Conservation (phyloP, 1,284 basidiomycete species). For the Melampsora americana region DNA sequence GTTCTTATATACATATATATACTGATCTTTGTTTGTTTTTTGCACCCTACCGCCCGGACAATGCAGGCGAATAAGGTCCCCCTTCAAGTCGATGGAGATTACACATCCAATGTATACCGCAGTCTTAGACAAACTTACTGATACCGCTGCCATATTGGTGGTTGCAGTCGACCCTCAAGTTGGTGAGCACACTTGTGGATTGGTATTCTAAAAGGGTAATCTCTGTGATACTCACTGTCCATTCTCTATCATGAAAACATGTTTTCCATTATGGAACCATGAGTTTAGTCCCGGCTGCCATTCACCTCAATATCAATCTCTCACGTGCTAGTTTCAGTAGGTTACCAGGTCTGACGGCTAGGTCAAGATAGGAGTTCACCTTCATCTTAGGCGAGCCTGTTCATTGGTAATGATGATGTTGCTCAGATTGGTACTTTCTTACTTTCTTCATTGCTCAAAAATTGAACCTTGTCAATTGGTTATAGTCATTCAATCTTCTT, state of each 20-base stretch:
- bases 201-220: neutral
- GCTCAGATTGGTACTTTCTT: no score
- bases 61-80: conserved; percentile 47
- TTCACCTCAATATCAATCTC: conserved; percentile 36
- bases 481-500: no score
- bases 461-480: no score
- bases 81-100: conserved; percentile 53
- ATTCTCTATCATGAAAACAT: neutral
- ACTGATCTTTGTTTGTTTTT: neutral
- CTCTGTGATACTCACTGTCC: neutral
- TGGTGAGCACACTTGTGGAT: conserved; percentile 59
- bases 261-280: no score
- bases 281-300: conserved; percentile 28
- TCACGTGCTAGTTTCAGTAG: conserved; percentile 24
- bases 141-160: conserved; percentile 88
- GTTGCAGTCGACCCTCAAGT: conserved; percentile 82
- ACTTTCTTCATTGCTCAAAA: no score
- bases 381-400: no score
- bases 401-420: no score
- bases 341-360: conserved; percentile 19
- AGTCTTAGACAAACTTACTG: conserved; percentile 88
- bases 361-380: no score
- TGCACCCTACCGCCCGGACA: neutral
- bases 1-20: neutral
- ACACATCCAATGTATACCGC: conserved; percentile 65